Percentiles rank a stretch among this genome's conserved stretches.
Evolutionary conservation across 2,329 filamentous ascomycete species (phyloP).

Genomic region (Ophiognomonia clavigignenti-juglandacearum): DNA sequence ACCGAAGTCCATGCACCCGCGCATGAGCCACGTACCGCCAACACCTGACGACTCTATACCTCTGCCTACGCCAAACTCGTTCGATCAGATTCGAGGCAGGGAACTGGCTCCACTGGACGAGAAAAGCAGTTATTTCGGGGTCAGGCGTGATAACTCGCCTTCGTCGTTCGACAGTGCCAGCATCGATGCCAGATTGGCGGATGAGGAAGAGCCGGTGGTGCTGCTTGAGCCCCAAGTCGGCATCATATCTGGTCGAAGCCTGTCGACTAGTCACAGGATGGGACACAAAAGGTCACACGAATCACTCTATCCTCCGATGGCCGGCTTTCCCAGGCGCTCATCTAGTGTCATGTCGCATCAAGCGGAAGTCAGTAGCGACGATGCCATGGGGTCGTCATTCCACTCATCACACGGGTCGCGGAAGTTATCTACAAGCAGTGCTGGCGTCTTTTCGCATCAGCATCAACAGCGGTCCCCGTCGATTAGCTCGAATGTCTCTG

Average conservation of each 20-base stretch:
- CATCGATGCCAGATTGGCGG: slow-evolving; percentile 13
- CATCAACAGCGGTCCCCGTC: slow-evolving; percentile 73
- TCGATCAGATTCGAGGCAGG: slow-evolving; percentile 37
- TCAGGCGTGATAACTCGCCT: slow-evolving; percentile 55
- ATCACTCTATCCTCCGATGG: slow-evolving; percentile 23
- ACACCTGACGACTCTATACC: slow-evolving; percentile 42
- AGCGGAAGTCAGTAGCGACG: slow-evolving; percentile 65
- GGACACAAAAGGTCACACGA: slow-evolving; percentile 42
- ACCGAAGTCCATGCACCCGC: slow-evolving; percentile 70
- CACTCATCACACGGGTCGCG: slow-evolving; percentile 61
- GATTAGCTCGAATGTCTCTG: slow-evolving; percentile 74
- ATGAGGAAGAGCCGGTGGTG: slow-evolving; percentile 18
- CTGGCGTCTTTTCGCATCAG: slow-evolving; percentile 45
- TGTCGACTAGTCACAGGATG: slow-evolving; percentile 40
- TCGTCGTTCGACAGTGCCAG: slow-evolving; percentile 39
- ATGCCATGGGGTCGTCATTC: slow-evolving; percentile 51
- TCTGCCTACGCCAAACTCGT: slow-evolving; percentile 33
- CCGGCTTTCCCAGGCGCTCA: slow-evolving; percentile 42
- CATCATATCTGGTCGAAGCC: slow-evolving; percentile 21
- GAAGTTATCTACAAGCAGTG: slow-evolving; percentile 71
- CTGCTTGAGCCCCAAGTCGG: slow-evolving; percentile 31
- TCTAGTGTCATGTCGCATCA: slow-evolving; percentile 61
- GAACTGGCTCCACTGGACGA: slow-evolving; percentile 34
- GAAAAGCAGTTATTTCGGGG: slow-evolving; percentile 42
- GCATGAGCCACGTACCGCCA: slow-evolving; percentile 60